Conservation (phyloP, 2,329 filamentous ascomycete species). For the Trichoderma lentiforme region DNA sequence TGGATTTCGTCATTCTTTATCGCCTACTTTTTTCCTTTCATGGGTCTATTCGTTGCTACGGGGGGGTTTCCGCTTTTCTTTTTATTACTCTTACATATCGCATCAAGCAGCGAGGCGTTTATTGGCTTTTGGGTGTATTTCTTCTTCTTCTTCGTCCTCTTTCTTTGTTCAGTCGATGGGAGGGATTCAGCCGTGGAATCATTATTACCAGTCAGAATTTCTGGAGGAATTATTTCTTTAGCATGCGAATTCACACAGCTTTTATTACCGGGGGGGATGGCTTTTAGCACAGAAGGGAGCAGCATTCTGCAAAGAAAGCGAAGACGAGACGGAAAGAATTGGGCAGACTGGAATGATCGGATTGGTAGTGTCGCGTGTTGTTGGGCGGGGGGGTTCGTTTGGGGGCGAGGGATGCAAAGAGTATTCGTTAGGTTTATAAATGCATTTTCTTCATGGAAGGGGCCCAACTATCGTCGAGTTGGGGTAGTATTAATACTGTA, state of each 20-base stretch:
- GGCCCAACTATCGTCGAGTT: background rate
- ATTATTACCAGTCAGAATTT: conserved; percentile 11
- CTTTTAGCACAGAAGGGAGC: background rate
- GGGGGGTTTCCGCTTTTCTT: background rate
- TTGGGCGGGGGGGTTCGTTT: background rate
- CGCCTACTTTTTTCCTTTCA: background rate
- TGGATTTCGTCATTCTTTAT: conserved; percentile 16
- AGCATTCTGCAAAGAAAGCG: background rate
- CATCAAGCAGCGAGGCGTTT: conserved; percentile 21
- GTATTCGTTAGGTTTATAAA: background rate
- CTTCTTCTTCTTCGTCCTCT: background rate
- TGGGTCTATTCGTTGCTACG: conserved; percentile 8
- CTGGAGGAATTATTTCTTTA: background rate
- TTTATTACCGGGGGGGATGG: background rate
- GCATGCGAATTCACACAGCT: background rate
- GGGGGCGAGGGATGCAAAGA: background rate
- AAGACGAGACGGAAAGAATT: background rate
- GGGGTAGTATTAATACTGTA: background rate
- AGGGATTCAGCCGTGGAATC: background rate
- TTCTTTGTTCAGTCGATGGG: background rate
- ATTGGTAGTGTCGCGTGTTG: background rate
- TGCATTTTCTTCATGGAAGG: background rate
- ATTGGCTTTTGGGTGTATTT: background rate
- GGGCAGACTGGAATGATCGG: background rate
- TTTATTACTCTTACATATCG: conserved; percentile 16